Evolutionary conservation across 768 basidiomycete species (phyloP).

Genomic region (Kwoniella bestiolae): DNA sequence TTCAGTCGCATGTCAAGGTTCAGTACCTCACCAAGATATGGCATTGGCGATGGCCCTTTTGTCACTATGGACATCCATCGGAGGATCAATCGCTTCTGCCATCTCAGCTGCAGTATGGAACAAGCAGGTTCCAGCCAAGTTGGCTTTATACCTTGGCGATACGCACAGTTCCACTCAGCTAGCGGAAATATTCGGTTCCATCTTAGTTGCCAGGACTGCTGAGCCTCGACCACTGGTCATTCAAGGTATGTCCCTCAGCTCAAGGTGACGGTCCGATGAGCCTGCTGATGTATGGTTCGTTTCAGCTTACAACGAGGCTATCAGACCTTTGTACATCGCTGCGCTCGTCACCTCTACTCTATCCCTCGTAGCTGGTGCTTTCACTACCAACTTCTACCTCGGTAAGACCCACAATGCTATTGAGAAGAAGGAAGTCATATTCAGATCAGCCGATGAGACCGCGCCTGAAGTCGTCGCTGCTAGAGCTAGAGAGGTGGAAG

Average conservation of each 20-base stretch:
- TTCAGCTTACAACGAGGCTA: slow-evolving; percentile 8
- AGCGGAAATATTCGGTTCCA: slow-evolving; percentile 7
- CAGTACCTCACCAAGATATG: slow-evolving; percentile 56
- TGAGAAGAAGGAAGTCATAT: slow-evolving; percentile 44
- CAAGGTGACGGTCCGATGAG: not conserved
- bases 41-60: slow-evolving; percentile 53
- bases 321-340: slow-evolving; percentile 9
- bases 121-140: slow-evolving; percentile 17
- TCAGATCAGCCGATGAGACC: slow-evolving; percentile 34
- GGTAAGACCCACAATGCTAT: slow-evolving; percentile 55
- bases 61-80: slow-evolving; percentile 57
- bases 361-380: slow-evolving; percentile 48
- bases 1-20: slow-evolving; percentile 55
- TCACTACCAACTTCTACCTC: slow-evolving; percentile 54
- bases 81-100: slow-evolving; percentile 54
- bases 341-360: slow-evolving; percentile 51
- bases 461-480: slow-evolving; percentile 21
- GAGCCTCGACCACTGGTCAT: slow-evolving; percentile 1
- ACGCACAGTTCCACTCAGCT: slow-evolving; percentile 5
- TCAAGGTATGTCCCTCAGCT: not conserved
- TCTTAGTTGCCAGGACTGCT: slow-evolving; percentile 3
- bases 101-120: slow-evolving; percentile 50
- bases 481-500: slow-evolving; percentile 12
- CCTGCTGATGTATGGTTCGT: not conserved
- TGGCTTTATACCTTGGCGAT: slow-evolving; percentile 15